phyloP scores from a whole-genome alignment of 805 yeast genomes.

The Pichia insulana region DNA sequence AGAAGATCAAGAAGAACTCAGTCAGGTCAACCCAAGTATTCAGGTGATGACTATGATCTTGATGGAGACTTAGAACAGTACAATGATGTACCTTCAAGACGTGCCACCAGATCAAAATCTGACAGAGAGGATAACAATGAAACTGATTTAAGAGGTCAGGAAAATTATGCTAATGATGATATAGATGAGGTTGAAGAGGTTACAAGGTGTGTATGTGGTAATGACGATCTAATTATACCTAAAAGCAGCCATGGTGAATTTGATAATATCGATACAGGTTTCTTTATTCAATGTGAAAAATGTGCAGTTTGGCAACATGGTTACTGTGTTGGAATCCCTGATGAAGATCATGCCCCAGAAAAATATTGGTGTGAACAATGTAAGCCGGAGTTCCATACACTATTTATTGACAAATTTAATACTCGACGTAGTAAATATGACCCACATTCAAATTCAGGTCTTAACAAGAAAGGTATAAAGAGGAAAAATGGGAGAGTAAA shows the following conservation, averaged over 20 bases:
- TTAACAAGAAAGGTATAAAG: slow-evolving; percentile 6
- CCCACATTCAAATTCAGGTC: slow-evolving; percentile 24
- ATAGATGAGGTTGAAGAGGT: slow-evolving; percentile 33
- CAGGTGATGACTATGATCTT: slow-evolving; percentile 14
- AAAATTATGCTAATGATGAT: slow-evolving; percentile 20
- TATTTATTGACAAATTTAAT: slow-evolving; percentile 37
- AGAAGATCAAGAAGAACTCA: slow-evolving; percentile 25
- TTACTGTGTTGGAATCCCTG: slow-evolving; percentile 79
- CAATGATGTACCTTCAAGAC: neutral
- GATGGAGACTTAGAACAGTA: slow-evolving; percentile 6
- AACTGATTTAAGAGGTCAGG: slow-evolving; percentile 9
- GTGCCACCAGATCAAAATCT: slow-evolving; percentile 3
- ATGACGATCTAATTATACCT: slow-evolving; percentile 33
- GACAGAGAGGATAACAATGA: slow-evolving; percentile 3
- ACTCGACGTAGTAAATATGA: slow-evolving; percentile 42
- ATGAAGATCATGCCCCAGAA: slow-evolving; percentile 75
- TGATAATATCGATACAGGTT: slow-evolving; percentile 43
- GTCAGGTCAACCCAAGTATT: slow-evolving; percentile 12
- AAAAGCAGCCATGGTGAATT: slow-evolving; percentile 22
- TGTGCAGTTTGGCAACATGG: slow-evolving; percentile 99
- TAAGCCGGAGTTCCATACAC: slow-evolving; percentile 70
- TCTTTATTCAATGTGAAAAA: slow-evolving; percentile 77
- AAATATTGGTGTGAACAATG: slow-evolving; percentile 93
- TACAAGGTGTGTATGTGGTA: slow-evolving; percentile 49
- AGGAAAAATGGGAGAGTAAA: slow-evolving; percentile 23